Base-by-base conservation (phyloP, 2,329 filamentous ascomycete genomes). In the Fusarium pilosicola region DNA sequence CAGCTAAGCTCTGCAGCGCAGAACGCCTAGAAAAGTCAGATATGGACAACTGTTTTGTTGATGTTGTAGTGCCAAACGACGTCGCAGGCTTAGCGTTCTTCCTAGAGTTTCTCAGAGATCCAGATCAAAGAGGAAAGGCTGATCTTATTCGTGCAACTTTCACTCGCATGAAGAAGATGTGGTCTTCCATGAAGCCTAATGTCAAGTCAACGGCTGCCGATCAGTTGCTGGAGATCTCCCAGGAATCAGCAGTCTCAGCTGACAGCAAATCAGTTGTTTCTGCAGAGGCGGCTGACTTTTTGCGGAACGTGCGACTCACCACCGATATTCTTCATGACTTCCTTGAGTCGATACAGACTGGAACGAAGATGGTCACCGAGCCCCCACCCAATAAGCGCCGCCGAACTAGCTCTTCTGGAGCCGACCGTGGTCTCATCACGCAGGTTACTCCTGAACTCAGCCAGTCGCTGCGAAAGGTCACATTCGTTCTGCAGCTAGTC, bases 401-500 rank as follows among this genome's bases (percentile, higher is more conserved):
- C 78, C 89, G 94, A 63, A 94, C 91, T 1, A 97, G 93, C 82
- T 90, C 92, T 62, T 91, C 89, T 22, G 92, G 93, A 73, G 88
- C 89, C 74, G 88, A 90, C 62, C 85, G 86, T 61, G 89, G 88
- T 52, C 85, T 90, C 61, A 87, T 88, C 41, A 85, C 88, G 20
- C 89, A 91, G 71, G 88, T 91, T 63, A 89, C 90, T 39, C 86
- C 88, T 12, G 91, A 94, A 78, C 83, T 95, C 36, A 89, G 89
- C 73, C 87, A 88, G 54, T 88, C 92, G 12, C 87, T 98, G 71
- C 90, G 90, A 75, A 93, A 92, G 76, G 89, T 96, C 62, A 97
- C 95, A 0, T 91, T 97, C 78, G 93, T 98, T 17, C 86, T 98
- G 42, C 95, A 98, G 80, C 84, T 98, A 32, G 89, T 98, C 22